Conservation (phyloP, 202 grass and related monocot species). For the Brachypodium distachyon region DNA sequence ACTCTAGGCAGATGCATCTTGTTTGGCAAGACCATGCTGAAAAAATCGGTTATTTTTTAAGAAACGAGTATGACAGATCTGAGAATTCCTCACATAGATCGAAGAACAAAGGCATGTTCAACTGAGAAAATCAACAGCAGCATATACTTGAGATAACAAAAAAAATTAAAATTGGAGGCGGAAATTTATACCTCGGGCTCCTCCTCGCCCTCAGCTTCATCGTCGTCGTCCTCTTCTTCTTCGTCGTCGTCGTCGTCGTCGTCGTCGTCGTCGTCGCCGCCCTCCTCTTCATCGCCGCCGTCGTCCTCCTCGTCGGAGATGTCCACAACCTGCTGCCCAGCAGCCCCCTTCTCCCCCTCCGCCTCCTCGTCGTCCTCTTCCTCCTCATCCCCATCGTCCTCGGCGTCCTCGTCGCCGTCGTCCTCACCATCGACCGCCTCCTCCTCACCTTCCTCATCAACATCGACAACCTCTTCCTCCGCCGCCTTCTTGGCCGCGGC, state of each 20-base stretch:
- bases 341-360: not conserved
- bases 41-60: not conserved
- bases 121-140: not conserved
- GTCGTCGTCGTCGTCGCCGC: conserved; percentile 8
- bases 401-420: conserved; percentile 11
- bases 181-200: conserved; percentile 37
- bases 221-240: conserved; percentile 14
- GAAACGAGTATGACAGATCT: not conserved
- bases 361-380: conserved; percentile 19
- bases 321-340: conserved; percentile 6
- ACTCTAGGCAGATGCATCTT: not conserved
- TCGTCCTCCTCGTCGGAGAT: conserved; percentile 39
- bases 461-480: conserved; percentile 17
- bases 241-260: conserved; percentile 30
- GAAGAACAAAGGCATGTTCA: not conserved
- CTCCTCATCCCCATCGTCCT: conserved; percentile 2
- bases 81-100: not conserved
- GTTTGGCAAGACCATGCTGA: not conserved
- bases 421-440: conserved; percentile 31
- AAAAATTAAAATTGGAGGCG: not conserved
- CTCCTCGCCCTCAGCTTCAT: conserved; percentile 10
- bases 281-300: conserved; percentile 4
- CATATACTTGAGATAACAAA: not conserved
- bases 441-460: not conserved
- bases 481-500: conserved; percentile 3